phyloP scores from a whole-genome alignment of 164 flowering plant genomes.

The Liquidambar formosana region DNA sequence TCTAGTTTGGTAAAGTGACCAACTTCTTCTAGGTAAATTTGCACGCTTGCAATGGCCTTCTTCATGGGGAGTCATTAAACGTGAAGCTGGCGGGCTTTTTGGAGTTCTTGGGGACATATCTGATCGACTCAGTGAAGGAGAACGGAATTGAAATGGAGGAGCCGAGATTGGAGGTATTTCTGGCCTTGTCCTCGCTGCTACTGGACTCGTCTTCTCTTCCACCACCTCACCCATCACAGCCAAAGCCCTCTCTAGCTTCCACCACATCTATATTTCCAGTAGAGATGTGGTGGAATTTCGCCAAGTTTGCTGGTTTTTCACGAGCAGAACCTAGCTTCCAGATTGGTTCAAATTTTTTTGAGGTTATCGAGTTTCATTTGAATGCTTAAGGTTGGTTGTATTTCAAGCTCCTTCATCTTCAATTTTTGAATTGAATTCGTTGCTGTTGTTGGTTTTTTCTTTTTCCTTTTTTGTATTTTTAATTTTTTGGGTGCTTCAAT shows the following conservation, averaged over 20 bases:
- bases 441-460: too few species aligned
- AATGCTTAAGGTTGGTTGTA: too few species aligned
- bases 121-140: conserved; percentile 3
- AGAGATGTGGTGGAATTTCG: too few species aligned
- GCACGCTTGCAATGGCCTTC: conserved; percentile 49
- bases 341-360: too few species aligned
- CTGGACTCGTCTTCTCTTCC: neutral
- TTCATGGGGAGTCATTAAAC: conserved; percentile 54
- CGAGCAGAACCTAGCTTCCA: too few species aligned
- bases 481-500: too few species aligned
- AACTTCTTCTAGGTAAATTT: conserved; percentile 46
- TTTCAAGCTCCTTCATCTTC: too few species aligned
- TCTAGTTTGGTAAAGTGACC: conserved; percentile 57
- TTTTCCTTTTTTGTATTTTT: too few species aligned
- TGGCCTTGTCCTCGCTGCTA: neutral
- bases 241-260: neutral
- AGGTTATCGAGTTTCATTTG: too few species aligned
- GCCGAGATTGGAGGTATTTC: neutral
- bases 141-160: conserved; percentile 22
- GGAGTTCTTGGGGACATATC: conserved; percentile 17
- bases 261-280: too few species aligned
- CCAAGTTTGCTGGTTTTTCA: too few species aligned
- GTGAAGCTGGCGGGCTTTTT: conserved; percentile 26
- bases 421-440: too few species aligned
- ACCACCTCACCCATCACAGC: neutral